phyloP scores from a whole-genome alignment of 2,329 filamentous ascomycete species.

The Claviceps arundinis region DNA sequence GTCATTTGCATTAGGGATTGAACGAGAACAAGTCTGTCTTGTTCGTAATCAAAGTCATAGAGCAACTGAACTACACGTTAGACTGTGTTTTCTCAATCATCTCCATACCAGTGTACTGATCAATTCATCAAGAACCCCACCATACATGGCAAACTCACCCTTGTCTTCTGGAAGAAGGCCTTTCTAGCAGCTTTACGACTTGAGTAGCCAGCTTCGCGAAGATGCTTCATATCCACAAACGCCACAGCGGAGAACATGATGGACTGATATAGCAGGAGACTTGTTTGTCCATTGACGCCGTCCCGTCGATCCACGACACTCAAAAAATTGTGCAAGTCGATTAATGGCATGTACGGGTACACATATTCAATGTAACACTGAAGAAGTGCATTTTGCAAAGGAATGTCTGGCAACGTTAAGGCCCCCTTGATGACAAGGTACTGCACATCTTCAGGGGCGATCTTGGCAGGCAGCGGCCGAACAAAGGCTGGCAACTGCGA shows the following conservation, averaged over 20 bases:
- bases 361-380: constrained; percentile 79
- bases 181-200: constrained; percentile 73
- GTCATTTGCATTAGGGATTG: constrained; percentile 86
- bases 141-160: constrained; percentile 39
- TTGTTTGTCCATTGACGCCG: constrained; percentile 58
- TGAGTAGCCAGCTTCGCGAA: constrained; percentile 64
- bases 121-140: too few species aligned
- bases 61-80: constrained; percentile 42
- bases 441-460: constrained; percentile 68
- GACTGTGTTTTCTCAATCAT: constrained; percentile 6
- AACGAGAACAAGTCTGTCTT: constrained; percentile 75
- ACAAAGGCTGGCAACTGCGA: constrained; percentile 54
- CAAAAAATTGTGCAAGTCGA: constrained; percentile 54
- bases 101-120: too few species aligned
- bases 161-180: constrained; percentile 77
- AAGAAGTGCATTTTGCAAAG: constrained; percentile 67
- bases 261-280: constrained; percentile 80
- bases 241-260: constrained; percentile 90
- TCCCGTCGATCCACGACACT: constrained; percentile 50
- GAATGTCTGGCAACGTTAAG: constrained; percentile 56
- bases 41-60: constrained; percentile 93
- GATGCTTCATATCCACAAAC: constrained; percentile 67
- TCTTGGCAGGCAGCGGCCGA: constrained; percentile 62
- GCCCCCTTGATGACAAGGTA: constrained; percentile 80
- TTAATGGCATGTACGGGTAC: constrained; percentile 83